Percentiles rank a stretch among this genome's conserved stretches.
Conservation (phyloP, 2,329 filamentous ascomycete species). For the Aspergillus udagawae region DNA sequence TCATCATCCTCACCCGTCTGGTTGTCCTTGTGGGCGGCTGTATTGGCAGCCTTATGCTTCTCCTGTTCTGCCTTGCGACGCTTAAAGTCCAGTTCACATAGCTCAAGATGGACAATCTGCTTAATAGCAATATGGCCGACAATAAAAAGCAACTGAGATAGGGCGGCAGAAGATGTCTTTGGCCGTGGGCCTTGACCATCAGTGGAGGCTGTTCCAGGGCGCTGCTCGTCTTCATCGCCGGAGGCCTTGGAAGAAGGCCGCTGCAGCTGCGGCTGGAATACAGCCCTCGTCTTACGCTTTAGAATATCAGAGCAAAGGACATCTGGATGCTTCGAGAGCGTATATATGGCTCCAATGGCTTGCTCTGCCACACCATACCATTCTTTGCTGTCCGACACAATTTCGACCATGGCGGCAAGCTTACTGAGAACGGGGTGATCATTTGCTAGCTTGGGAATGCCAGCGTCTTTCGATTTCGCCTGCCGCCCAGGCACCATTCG, state of each 20-base stretch:
- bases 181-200: conserved; percentile 47
- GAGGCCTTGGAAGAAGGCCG: conserved; percentile 24
- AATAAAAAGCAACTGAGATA: conserved; percentile 90
- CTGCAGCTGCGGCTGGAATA: conserved; percentile 57
- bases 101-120: conserved; percentile 94
- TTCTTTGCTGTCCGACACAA: conserved; percentile 85
- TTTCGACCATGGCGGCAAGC: conserved; percentile 78
- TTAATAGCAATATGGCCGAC: conserved; percentile 97
- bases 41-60: conserved; percentile 44
- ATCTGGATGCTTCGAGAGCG: conserved; percentile 89
- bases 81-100: conserved; percentile 98
- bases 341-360: conserved; percentile 91
- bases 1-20: conserved; percentile 73
- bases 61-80: conserved; percentile 66
- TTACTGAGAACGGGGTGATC: conserved; percentile 82
- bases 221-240: conserved; percentile 29
- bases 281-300: conserved; percentile 75
- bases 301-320: conserved; percentile 88
- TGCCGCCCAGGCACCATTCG: conserved; percentile 86
- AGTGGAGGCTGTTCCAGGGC: conserved; percentile 30
- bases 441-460: conserved; percentile 75
- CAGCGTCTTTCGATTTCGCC: conserved; percentile 63
- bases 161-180: conserved; percentile 63
- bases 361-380: conserved; percentile 95
- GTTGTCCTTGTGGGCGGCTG: conserved; percentile 47